Evolutionary conservation across 2,329 filamentous ascomycete genomes (phyloP), one percentile per base, ranked within the genome.

Genomic region (Leptographium galeiforme): DNA sequence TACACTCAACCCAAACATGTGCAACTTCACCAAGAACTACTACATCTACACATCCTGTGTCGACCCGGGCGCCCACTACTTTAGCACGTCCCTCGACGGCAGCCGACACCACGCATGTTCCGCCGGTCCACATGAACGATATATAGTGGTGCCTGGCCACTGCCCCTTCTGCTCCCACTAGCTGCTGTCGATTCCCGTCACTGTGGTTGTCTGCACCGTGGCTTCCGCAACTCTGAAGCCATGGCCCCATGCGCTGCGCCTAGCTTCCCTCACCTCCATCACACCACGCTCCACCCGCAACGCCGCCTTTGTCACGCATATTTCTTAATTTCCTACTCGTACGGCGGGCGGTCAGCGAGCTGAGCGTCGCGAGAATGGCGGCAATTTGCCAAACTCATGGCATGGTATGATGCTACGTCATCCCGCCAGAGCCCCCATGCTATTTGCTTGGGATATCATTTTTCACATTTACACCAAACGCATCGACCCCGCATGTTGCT

Each of bases 1-100:
- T 25, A 25, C 25, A 25, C 25, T 25, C 25, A 25, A 25, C 25
- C 25, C 25, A 25, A 25, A 25, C 25, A 79, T 81, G 77, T 81
- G 77, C 63, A 73, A 79, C 65, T 86, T 83, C 63, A 84, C 81
- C 62, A 85, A 84, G 62, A 87, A 87, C 67, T 88, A 84, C 66
- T 87, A 87, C 68, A 82, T 89, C 66, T 88, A 87, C 69, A 82
- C 81, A 54, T 75, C 78, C 45, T 89, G 85, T 63, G 67, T 75
- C 54, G 82, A 87, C 62, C 84, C 84, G 0, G 79, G 79, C 43
- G 73, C 77, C 16, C 85, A 89, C 66, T 87, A 87, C 67, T 83
- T 85, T 65, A 75, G 78, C 58, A 87, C 82, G 2, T 80, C 80
- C 1, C 72, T 83, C 51, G 85, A 89, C 61, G 84, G 83, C 53